phyloP scores from a whole-genome alignment of 1,284 basidiomycete species.

The Leccinum subatratum region DNA sequence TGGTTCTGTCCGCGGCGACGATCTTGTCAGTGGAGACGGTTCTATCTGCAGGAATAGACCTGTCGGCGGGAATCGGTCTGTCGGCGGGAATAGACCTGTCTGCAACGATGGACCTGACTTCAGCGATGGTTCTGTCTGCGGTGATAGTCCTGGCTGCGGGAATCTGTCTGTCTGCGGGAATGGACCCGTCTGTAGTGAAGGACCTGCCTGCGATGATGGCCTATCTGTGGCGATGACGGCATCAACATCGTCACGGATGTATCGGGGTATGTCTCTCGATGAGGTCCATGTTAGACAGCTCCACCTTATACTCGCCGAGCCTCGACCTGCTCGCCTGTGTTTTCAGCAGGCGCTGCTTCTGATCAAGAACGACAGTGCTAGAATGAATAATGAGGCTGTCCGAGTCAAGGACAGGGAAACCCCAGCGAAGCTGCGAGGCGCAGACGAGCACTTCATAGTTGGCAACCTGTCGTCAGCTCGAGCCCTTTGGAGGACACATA shows the following conservation, averaged over 20 bases:
- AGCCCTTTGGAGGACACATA: not conserved
- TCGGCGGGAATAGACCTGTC: no score
- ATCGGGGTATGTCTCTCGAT: constrained; percentile 30
- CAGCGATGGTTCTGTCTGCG: constrained; percentile 6
- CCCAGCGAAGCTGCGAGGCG: constrained; percentile 34
- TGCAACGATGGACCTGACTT: no score
- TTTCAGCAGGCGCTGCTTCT: constrained; percentile 23
- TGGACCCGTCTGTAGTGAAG: no score
- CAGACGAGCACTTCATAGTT: constrained; percentile 33
- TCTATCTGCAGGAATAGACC: no score
- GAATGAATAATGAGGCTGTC: constrained; percentile 17
- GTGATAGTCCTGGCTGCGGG: no score
- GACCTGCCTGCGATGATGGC: no score
- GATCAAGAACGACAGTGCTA: constrained; percentile 32
- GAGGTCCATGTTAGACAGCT: constrained; percentile 26
- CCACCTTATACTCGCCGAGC: constrained; percentile 14
- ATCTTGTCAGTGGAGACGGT: no score
- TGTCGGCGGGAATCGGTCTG: no score
- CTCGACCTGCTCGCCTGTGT: constrained; percentile 3
- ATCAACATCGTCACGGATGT: constrained; percentile 14
- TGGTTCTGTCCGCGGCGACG: no score
- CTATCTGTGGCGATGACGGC: not conserved
- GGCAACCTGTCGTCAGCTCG: constrained; percentile 19
- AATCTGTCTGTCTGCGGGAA: no score
- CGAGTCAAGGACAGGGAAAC: constrained; percentile 17